Evolutionary conservation across 805 yeast species (phyloP).

Genomic region (Scheffersomyces coipomensis): DNA sequence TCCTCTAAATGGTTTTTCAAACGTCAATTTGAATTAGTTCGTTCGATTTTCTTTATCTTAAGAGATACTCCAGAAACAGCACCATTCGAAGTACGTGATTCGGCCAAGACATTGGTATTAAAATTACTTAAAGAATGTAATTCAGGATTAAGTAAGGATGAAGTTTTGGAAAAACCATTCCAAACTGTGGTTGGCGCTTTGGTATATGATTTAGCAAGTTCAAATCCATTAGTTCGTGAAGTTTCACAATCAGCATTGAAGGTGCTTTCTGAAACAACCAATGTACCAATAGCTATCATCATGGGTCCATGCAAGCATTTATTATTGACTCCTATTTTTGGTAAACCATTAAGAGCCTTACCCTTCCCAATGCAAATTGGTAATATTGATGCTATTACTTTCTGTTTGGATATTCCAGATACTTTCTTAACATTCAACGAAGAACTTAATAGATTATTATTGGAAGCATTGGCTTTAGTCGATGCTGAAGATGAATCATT

Average conservation of each 20-base stretch:
- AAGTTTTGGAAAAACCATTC: slow-evolving; percentile 68
- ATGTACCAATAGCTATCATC: slow-evolving; percentile 67
- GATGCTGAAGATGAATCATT: slow-evolving; percentile 98
- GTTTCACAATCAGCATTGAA: slow-evolving; percentile 73
- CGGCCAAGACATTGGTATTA: slow-evolving; percentile 68
- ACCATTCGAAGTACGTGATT: slow-evolving; percentile 71
- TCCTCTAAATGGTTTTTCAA: slow-evolving; percentile 72
- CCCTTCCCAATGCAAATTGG: slow-evolving; percentile 99
- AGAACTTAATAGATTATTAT: slow-evolving; percentile 77
- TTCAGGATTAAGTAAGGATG: slow-evolving; percentile 54
- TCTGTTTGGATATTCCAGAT: slow-evolving; percentile 76
- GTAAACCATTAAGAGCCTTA: slow-evolving; percentile 92
- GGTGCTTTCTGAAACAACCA: slow-evolving; percentile 67
- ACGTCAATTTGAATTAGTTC: slow-evolving; percentile 78
- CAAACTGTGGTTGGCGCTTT: slow-evolving; percentile 83
- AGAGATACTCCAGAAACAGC: slow-evolving; percentile 89
- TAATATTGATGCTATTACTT: slow-evolving; percentile 94
- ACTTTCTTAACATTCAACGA: slow-evolving; percentile 85
- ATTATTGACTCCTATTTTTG: slow-evolving; percentile 88
- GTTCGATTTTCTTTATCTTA: slow-evolving; percentile 85
- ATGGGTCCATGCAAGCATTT: slow-evolving; percentile 82
- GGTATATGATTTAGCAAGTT: slow-evolving; percentile 89
- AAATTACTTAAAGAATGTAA: slow-evolving; percentile 68
- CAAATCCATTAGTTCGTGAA: slow-evolving; percentile 77
- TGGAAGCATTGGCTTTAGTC: slow-evolving; percentile 90